A percentile compares a stretch with the other conserved stretches of the same genome.
Evolutionary conservation across 202 grass and related monocot species (phyloP).

Genomic region (Zoysia matrella): DNA sequence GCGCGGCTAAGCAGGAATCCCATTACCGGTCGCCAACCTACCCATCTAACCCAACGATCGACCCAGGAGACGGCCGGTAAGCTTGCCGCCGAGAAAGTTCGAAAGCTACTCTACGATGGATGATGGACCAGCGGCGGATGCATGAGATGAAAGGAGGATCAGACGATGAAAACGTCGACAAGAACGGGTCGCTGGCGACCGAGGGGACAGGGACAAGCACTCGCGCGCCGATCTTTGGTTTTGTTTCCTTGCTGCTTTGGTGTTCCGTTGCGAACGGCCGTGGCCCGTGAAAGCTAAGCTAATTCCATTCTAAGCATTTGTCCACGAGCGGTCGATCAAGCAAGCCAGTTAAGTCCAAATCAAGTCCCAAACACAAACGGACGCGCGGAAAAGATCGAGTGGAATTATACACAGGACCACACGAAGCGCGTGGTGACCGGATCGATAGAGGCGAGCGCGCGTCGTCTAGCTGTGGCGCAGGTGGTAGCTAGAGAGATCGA

Average conservation of each 20-base stretch:
- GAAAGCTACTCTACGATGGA: too few species aligned
- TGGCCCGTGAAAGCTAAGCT: conserved; percentile 27
- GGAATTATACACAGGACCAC: conserved; percentile 28
- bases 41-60: neutral
- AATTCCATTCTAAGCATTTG: neutral
- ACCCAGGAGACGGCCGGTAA: too few species aligned
- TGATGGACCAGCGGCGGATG: too few species aligned
- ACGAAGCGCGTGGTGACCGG: conserved; percentile 5
- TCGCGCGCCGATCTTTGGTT: conserved; percentile 16
- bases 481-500: neutral
- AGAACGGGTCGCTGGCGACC: neutral
- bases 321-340: neutral
- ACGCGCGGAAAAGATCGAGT: neutral
- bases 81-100: too few species aligned
- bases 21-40: neutral
- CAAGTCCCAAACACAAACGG: neutral
- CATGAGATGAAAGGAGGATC: too few species aligned
- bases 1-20: neutral
- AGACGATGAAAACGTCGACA: conserved; percentile 2
- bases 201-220: conserved; percentile 34
- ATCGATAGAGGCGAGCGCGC: neutral
- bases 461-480: conserved; percentile 10
- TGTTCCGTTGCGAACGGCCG: neutral
- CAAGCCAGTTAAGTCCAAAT: conserved; percentile 1
- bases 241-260: conserved; percentile 1